Evolutionary conservation across 768 basidiomycete species (phyloP), one percentile per base, ranked within the genome.

Genomic region (Lactifluus echinatus): DNA sequence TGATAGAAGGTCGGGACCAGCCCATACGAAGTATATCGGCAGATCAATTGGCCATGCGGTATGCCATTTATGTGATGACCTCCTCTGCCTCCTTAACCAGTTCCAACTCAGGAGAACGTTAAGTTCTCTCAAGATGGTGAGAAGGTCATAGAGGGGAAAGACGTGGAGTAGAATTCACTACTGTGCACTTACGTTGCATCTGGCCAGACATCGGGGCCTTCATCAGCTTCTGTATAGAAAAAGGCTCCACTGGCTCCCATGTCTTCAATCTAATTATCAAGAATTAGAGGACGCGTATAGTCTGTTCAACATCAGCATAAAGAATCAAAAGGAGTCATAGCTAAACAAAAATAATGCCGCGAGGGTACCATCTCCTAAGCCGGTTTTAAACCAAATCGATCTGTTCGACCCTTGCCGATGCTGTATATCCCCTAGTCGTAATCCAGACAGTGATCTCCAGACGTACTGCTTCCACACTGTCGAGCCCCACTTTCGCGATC

Each of bases 21-120:
- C 84, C 58, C 90, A 92, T 64, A 93, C 90, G 8, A 93, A 93
- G 68, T 92, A 89, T 61, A 73, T 92, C 55, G 89, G 87, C 14
- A 87, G 79, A 67, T 88, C 86, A 10, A 67, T 69, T 2, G 73
- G 72, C 8, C 74, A 76, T 49, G 63, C 71, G 59, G 78, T 79
- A 56, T 53, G 69, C 55, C 10, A 29, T 33, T 15, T 45, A 26
- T 26, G n/a, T 5, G 15, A 8, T 76, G 73, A 15, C 61, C 64
- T n/a, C 72, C 77, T 62, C 65, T 26, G 76, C 75, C 52, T 26
- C 4, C 67, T 75, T 72, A 4, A 46, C 49, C 34, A 8, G 34
- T 17, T 39, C 28, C 28, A 29, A 33, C 28, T 34, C 63, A 90
- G 85, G 78, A 84, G 49, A 87, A 87, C 63, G 80, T 91, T 47